Evolutionary conservation across 1,284 basidiomycete species (phyloP).

Genomic region (Tilletia indica): DNA sequence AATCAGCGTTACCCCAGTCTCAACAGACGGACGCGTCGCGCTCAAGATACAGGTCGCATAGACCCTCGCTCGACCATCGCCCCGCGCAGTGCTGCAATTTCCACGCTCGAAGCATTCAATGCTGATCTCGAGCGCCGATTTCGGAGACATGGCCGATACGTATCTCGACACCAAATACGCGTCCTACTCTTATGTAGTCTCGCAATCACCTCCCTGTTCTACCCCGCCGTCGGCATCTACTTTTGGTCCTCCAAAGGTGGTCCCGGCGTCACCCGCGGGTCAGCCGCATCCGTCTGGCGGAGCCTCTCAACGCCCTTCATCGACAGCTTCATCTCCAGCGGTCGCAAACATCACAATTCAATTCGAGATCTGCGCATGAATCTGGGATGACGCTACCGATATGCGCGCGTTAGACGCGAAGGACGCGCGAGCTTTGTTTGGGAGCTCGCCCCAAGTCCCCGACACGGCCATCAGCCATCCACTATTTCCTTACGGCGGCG

Average conservation of each 20-base stretch:
- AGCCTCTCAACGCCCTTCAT: slow-evolving; percentile 47
- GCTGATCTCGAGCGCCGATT: slow-evolving; percentile 26
- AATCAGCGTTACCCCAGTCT: too few relatives aligned
- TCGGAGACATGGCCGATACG: slow-evolving; percentile 43
- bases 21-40: too few relatives aligned
- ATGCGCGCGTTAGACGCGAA: slow-evolving; percentile 38
- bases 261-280: slow-evolving; percentile 42
- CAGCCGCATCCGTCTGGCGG: slow-evolving; percentile 46
- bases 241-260: slow-evolving; percentile 51
- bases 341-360: slow-evolving; percentile 43
- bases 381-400: slow-evolving; percentile 53
- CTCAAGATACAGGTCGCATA: neutral
- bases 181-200: slow-evolving; percentile 88
- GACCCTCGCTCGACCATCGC: neutral
- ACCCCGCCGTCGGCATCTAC: slow-evolving; percentile 54
- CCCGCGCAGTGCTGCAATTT: neutral
- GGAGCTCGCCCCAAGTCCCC: slow-evolving; percentile 13
- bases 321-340: slow-evolving; percentile 45
- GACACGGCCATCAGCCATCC: slow-evolving; percentile 8
- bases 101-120: slow-evolving; percentile 11
- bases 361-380: slow-evolving; percentile 49
- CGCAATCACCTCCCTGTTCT: slow-evolving; percentile 92
- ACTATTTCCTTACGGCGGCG: slow-evolving; percentile 10
- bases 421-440: slow-evolving; percentile 32
- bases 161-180: slow-evolving; percentile 73